Percentiles rank a stretch among this genome's conserved stretches.
Evolutionary conservation across 306 rosid species (phyloP).

Genomic region (Dalbergia cultrata): DNA sequence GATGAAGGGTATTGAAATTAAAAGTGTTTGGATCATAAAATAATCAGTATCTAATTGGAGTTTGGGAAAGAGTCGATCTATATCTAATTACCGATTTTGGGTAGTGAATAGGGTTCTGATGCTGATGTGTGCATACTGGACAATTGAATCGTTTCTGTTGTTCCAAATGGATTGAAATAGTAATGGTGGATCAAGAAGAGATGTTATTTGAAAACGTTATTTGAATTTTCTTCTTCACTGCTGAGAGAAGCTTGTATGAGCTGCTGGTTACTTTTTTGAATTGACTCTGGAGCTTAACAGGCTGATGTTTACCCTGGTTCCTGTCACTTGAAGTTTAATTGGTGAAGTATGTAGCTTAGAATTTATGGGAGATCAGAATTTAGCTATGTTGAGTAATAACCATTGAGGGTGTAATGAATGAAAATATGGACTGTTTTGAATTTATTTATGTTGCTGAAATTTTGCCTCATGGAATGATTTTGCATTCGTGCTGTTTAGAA

Average conservation of each 20-base stretch:
- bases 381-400: no score
- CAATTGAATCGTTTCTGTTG: background rate
- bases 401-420: background rate
- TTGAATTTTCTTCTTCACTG: background rate
- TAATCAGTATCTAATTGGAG: background rate
- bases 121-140: background rate
- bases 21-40: background rate
- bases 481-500: background rate
- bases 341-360: constrained; percentile 1
- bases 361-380: background rate
- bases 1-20: background rate
- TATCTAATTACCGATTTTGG: constrained; percentile 3
- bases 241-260: background rate
- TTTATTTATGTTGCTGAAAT: background rate
- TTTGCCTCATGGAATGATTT: background rate
- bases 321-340: background rate
- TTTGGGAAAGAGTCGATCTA: background rate
- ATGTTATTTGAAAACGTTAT: background rate
- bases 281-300: background rate
- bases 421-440: background rate
- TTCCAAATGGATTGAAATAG: background rate
- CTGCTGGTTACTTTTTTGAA: background rate
- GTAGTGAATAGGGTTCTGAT: background rate
- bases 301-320: background rate
- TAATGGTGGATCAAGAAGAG: constrained; percentile 8